Conservation (phyloP, 176 grass and related monocot genomes). For the Oryza brachyantha region DNA sequence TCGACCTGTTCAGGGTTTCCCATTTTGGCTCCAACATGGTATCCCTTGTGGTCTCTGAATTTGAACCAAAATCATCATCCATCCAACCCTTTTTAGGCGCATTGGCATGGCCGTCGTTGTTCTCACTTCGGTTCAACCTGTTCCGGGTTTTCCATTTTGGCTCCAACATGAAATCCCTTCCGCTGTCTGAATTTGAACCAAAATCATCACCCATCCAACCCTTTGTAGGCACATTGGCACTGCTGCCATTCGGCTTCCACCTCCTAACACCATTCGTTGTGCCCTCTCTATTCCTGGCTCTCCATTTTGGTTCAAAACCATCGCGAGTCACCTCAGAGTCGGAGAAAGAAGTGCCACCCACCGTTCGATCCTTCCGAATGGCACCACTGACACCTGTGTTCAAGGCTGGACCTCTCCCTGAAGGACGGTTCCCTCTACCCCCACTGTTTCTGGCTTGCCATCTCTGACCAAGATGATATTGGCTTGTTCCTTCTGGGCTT, state of each 20-base stretch:
- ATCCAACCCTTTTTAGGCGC: background rate
- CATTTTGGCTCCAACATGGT: background rate
- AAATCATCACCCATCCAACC: background rate
- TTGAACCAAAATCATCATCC: background rate
- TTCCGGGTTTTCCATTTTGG: constrained; percentile 17
- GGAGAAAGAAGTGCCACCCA: background rate
- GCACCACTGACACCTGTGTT: background rate
- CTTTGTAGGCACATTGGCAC: background rate
- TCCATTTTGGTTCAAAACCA: constrained; percentile 14
- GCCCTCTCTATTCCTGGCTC: constrained; percentile 3
- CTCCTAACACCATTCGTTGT: background rate
- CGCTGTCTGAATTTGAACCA: background rate
- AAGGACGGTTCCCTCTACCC: background rate
- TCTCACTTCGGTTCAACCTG: background rate
- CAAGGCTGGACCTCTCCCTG: background rate
- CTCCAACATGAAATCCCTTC: background rate
- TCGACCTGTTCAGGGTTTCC: background rate
- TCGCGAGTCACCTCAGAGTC: background rate
- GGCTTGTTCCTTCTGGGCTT: constrained; percentile 4
- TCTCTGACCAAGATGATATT: constrained; percentile 4
- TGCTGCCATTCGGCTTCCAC: background rate
- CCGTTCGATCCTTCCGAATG: background rate
- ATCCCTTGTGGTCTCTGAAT: background rate
- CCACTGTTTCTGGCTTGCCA: background rate
- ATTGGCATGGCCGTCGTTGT: background rate